Evolutionary conservation across 345 rosid species (phyloP).

Genomic region (Raphanus sativus): DNA sequence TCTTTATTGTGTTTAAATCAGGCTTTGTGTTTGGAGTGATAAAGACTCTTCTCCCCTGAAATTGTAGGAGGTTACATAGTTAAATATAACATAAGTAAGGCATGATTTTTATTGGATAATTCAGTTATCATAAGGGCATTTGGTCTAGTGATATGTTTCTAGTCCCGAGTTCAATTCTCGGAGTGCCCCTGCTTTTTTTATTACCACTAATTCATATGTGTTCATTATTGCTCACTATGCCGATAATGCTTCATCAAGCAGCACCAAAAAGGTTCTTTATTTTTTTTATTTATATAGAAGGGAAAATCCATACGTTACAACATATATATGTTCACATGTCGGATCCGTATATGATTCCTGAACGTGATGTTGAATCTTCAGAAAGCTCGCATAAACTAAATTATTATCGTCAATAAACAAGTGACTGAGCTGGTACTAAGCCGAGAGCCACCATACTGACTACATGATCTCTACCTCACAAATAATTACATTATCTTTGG

Average conservation of each 20-base stretch:
- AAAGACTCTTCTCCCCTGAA: conserved; percentile 68
- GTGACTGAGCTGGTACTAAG: not conserved
- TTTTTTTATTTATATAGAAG: too few species aligned
- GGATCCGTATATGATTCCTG: not conserved
- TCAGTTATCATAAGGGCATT: conserved; percentile 45
- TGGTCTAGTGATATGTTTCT: conserved; percentile 93
- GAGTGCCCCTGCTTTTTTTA: not conserved
- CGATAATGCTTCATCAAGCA: not conserved
- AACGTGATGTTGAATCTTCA: not conserved
- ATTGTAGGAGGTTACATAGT: not conserved
- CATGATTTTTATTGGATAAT: not conserved
- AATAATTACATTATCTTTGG: too few species aligned
- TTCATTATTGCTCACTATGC: not conserved
- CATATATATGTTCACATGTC: too few species aligned
- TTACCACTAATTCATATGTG: not conserved
- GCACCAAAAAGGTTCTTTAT: too few species aligned
- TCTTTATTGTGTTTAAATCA: conserved; percentile 56
- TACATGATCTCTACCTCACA: not conserved
- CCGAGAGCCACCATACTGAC: not conserved
- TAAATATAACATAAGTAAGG: not conserved
- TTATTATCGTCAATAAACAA: not conserved
- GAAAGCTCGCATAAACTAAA: not conserved
- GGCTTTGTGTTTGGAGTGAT: conserved; percentile 72
- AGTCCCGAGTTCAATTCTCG: conserved; percentile 69
- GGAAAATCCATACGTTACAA: too few species aligned